Evolutionary conservation across 2,329 filamentous ascomycete species (phyloP).

Genomic region (Colletotrichum sp.): DNA sequence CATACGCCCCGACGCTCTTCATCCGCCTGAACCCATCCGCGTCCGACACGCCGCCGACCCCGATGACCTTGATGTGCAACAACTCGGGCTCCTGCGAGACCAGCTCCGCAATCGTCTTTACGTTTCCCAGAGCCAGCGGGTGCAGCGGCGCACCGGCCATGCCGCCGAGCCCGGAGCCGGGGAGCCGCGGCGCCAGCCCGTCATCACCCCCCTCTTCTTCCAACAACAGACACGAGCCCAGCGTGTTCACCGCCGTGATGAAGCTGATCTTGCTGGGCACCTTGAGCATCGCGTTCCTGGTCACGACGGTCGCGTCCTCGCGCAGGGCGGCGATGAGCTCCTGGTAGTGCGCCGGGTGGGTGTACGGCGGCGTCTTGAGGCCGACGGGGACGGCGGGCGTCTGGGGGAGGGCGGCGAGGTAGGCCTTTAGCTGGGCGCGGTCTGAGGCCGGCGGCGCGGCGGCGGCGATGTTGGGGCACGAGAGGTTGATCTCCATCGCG

Average conservation of each 20-base stretch:
- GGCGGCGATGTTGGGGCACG: conserved; percentile 75
- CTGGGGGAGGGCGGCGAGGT: conserved; percentile 53
- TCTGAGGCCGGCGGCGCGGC: conserved; percentile 76
- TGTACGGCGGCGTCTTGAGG: conserved; percentile 80
- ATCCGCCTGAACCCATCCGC: conserved; percentile 66
- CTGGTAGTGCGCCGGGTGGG: conserved; percentile 68
- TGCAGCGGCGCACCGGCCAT: conserved; percentile 76
- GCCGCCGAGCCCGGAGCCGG: conserved; percentile 66
- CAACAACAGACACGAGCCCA: conserved; percentile 71
- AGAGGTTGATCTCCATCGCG: conserved; percentile 78
- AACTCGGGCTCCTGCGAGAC: conserved; percentile 56
- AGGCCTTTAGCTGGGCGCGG: conserved; percentile 51
- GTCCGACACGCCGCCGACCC: conserved; percentile 75
- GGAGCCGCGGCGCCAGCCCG: conserved; percentile 40
- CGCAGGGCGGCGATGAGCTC: conserved; percentile 57
- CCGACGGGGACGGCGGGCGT: conserved; percentile 51
- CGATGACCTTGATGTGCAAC: conserved; percentile 66
- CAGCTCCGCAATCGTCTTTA: conserved; percentile 66
- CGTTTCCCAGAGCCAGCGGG: conserved; percentile 76
- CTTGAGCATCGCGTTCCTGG: conserved; percentile 9
- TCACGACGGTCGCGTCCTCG: conserved; percentile 12
- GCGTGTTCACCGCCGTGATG: conserved; percentile 74
- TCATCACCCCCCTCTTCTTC: conserved; percentile 22
- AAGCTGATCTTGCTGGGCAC: conserved; percentile 54
- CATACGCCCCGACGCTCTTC: conserved; percentile 66